Evolutionary conservation across 371 early-diverging fungal species (phyloP), one percentile per base, ranked within the genome.

Genomic region (Syncephalastrum monosporum): DNA sequence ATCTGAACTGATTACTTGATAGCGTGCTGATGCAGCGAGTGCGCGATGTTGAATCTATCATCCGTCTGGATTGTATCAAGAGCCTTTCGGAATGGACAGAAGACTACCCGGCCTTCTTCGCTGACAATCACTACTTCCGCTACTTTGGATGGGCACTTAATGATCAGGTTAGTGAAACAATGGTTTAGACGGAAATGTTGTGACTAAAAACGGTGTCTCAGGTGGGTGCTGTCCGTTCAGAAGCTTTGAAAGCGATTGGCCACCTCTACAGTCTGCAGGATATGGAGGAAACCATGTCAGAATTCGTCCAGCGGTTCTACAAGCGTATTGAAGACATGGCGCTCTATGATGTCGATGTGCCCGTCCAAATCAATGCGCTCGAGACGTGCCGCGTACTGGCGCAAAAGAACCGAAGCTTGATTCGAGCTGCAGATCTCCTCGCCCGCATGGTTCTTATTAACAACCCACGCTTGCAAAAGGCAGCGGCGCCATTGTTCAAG

Each of bases 141-240:
- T 92, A 92, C 62, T 56, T 94, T 6, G 94, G 95, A 10, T 94
- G 94, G 95, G 78, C 87, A 47, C 74, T 95, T 27, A 88, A 89
- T 47, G 96, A 97, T 68, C 86, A 80, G 62, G 87, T 84, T 58
- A 63, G n/a, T 55, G 16, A 27, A 55, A 14, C 27, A 13, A 16
- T 44, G 25, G 25, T 12, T 33, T 6, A 44, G 14, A 24, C 24
- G 5, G 5, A 52, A 38, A 4, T n/a, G 24, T 56, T 19, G 44
- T 48, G 12, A 48, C 3, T 27, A 27, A 27, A 27, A 3, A 56
- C 27, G 10, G 8, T 23, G 12, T 42, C 38, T 14, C 63, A 78
- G 82, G 55, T 60, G 41, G 69, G 85, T 3, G 45, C 57, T 29
- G 91, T 90, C 10, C 84, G 91, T 15, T 58, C 83, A 5, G 89